Evolutionary conservation across 371 early-diverging fungal species (phyloP).

Genomic region (Homolaphlyctis polyrhiza): DNA sequence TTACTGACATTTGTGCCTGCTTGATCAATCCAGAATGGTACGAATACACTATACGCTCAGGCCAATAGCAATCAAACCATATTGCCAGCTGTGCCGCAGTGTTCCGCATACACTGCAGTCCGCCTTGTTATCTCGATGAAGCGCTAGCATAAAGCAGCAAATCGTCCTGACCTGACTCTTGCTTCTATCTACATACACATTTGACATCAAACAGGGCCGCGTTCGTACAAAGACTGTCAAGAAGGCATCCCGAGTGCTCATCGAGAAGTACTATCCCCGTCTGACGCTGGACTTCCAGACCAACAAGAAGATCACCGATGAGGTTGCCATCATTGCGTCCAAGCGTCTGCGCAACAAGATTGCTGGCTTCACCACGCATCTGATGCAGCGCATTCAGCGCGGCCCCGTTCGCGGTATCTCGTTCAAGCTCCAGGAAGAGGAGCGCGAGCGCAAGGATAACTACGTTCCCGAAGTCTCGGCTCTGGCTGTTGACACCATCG

Average conservation of each 20-base stretch:
- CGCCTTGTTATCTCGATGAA: no score
- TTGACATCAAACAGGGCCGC: slow-evolving; percentile 50
- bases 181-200: not conserved
- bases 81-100: no score
- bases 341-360: slow-evolving; percentile 99
- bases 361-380: slow-evolving; percentile 99
- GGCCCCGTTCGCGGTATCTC: slow-evolving; percentile 99
- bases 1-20: not conserved
- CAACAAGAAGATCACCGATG: slow-evolving; percentile 98
- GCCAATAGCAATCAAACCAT: not conserved
- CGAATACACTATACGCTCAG: no score
- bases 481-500: slow-evolving; percentile 88
- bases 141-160: no score
- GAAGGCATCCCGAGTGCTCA: slow-evolving; percentile 99
- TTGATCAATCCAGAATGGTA: no score
- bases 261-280: slow-evolving; percentile 99
- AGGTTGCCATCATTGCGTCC: slow-evolving; percentile 97
- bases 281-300: slow-evolving; percentile 99
- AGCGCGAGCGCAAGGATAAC: slow-evolving; percentile 99
- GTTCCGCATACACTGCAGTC: no score
- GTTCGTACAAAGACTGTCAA: slow-evolving; percentile 98
- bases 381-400: slow-evolving; percentile 99
- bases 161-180: no score
- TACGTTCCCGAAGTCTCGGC: slow-evolving; percentile 99
- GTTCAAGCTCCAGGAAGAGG: slow-evolving; percentile 93